Evolutionary conservation across 768 basidiomycete genomes (phyloP), one percentile per base, ranked within the genome.

Genomic region (Lactifluus hygrophoroides): DNA sequence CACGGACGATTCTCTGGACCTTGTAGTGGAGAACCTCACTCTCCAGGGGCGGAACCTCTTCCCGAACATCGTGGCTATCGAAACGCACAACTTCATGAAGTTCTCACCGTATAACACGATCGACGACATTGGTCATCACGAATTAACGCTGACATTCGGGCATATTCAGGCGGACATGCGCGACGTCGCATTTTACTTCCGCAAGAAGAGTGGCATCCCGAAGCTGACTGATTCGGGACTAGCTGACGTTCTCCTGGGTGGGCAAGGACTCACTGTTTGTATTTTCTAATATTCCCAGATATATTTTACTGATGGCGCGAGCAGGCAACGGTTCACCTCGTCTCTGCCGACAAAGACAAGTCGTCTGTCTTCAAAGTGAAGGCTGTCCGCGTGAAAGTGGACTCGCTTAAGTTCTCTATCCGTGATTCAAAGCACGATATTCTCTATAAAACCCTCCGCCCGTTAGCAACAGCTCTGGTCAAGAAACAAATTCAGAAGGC

Each of bases 131-230:
- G 70, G 76, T 28, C 78, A 80, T 64, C 90, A 95, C 70, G 79
- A 82, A 54, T 82, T 96, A 68, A 85, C 79, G 35, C 69, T 96
- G 54, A 83, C 82, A 8, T 76, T 96, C 37, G 77, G 76, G 28
- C 94, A 97, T 70, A 88, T 96, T 65, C 94, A 97, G 69, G 88
- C 88, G 5, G 93, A 96, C 64, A 88, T 98, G 82, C 81, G 89
- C 16, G 94, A 97, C 65, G 90, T 96, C 14, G 86, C 88, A 9
- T 95, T 98, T 71, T 91, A 86, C 69, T 94, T 90, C 77, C 78
- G 77, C 63, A 90, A 85, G 77, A 94, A 94, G 81, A 80, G 75
- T 5, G 90, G 90, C 3, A 81, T 90, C 65, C 82, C 87, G 3
- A 91, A 85, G 76, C 72, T 94, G 69, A 77, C 70, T 49, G 93